Percentiles rank a stretch among this genome's conserved stretches.
These are phyloP conservation scores for Pseudonitzschia multiseries DNA, from an alignment of 108 stramenopile genomes.

Conservation along the genomic window DNA sequence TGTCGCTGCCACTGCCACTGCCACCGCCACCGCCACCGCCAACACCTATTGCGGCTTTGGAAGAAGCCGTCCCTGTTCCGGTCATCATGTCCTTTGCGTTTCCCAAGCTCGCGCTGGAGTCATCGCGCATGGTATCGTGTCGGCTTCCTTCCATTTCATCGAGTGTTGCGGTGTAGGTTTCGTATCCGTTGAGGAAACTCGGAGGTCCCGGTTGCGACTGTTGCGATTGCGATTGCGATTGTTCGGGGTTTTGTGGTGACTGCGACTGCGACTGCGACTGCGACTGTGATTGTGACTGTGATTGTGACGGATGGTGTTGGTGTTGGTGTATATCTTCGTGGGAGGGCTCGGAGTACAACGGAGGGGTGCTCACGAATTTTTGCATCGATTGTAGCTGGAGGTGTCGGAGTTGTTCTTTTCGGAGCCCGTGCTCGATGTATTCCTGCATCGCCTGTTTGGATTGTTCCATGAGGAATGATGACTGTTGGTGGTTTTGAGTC, in stretches of 20 bases:
- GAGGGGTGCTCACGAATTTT: background rate
- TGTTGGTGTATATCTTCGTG: background rate
- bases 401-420: slow-evolving; percentile 1
- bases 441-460: background rate
- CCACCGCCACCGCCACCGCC: no score
- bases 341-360: background rate
- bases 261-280: background rate
- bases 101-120: background rate
- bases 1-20: no score
- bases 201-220: background rate
- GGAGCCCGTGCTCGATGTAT: background rate
- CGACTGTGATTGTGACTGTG: background rate
- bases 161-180: slow-evolving; percentile 9
- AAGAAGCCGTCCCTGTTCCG: background rate
- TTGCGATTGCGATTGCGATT: background rate
- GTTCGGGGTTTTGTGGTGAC: no score
- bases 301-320: background rate
- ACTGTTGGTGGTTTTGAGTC: background rate
- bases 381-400: background rate
- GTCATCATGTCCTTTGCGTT: background rate
- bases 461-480: background rate
- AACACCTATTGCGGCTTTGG: background rate
- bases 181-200: background rate
- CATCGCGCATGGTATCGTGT: background rate
- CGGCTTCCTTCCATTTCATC: slow-evolving; percentile 3